Conservation (phyloP, 2,329 filamentous ascomycete species). For the Pestalotiopsis sp. region DNA sequence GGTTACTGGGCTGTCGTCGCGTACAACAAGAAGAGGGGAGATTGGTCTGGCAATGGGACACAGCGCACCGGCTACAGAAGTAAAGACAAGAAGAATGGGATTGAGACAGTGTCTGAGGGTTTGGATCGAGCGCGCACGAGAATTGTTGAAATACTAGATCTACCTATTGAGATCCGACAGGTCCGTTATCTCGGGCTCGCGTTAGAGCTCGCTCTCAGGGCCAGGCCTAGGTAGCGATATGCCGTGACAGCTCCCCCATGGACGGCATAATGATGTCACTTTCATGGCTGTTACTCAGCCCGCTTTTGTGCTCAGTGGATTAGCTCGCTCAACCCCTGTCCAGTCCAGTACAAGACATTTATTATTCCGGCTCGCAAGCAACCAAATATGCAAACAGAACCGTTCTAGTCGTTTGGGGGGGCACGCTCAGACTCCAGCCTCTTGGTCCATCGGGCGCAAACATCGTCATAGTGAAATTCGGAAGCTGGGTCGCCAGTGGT, state of each 20-base stretch:
- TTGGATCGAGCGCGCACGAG: neutral
- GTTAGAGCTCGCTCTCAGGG: neutral
- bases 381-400: too few relatives aligned
- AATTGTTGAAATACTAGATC: neutral
- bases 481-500: neutral
- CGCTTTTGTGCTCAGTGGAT: too few relatives aligned
- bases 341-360: too few relatives aligned
- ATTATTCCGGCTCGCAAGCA: too few relatives aligned
- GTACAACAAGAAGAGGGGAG: neutral
- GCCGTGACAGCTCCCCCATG: neutral
- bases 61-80: neutral
- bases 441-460: neutral
- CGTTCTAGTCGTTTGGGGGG: too few relatives aligned
- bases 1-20: neutral
- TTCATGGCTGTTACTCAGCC: slow-evolving; percentile 6
- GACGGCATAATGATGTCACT: slow-evolving; percentile 6
- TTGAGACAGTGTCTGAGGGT: neutral
- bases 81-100: neutral
- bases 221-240: neutral
- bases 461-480: neutral
- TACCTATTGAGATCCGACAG: neutral
- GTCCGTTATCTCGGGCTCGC: slow-evolving; percentile 11
- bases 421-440: neutral
- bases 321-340: too few relatives aligned
- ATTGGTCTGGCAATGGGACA: neutral